Base-by-base conservation (phyloP, 768 basidiomycete species). In the Termitomyces sp. region DNA sequence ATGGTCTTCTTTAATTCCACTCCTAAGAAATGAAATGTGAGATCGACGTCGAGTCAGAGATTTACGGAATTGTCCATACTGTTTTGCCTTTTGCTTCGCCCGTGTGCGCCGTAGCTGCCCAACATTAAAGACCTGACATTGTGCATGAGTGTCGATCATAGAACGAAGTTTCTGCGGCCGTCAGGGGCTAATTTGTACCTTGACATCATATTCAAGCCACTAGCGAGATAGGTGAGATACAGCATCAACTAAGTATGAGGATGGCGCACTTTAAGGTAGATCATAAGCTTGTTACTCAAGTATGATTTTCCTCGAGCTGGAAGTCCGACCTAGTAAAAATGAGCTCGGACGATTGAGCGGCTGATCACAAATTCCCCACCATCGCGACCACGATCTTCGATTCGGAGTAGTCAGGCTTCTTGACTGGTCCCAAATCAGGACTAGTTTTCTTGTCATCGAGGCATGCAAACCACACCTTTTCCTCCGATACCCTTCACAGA, bases 301-400 rank as follows among this genome's bases (percentile, higher is more conserved):
- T 98, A 99, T 2, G 96, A 98, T 77, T 99, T 99, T 18, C 97
- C 97, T 60, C 97, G 83, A 3, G 97, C 97, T n/a, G 97, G 97
- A 48, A 99, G 76, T 33, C 97, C 97, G 62, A 98, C 94, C 94
- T 96, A 66, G 44, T 24, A 49, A 40, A 16, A 56, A 28, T 53
- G 57, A 58, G 42, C 45, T 48, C 54, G 36, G 40, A 59, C 35
- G 18, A 58, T 24, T 49, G 57, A 15, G 33, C 35, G 51, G 56
- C 33, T 35, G 24, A 35, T 44, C 24, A 32, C 28, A 39, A 11
- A 28, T 28, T 38, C 60, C 76, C 53, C 56, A 94, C 96, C 93
- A 98, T 98, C 3, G 96, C 96, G 12, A 98, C 84, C 7, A 99
- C 94, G 65, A 99, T 97, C 84, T 98, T 99, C 40, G 94, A 93